Percentiles rank a stretch among this genome's conserved stretches.
Evolutionary conservation across 2,329 filamentous ascomycete species (phyloP).

Genomic region (Penicillium aurantiogriseum): DNA sequence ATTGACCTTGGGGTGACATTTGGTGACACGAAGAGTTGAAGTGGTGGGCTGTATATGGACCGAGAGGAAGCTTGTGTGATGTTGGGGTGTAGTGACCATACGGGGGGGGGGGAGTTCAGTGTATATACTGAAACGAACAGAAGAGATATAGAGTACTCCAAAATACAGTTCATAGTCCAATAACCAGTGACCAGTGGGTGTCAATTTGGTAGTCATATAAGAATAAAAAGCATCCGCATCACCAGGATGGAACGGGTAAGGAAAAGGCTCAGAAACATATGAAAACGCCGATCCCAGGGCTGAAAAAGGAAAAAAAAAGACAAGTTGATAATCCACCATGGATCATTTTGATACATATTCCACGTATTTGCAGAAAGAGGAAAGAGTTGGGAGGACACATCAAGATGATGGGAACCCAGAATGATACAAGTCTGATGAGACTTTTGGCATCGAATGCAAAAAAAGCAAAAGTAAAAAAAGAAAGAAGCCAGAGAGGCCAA

Average conservation of each 20-base stretch:
- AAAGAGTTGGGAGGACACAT: neutral
- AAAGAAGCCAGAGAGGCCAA: neutral
- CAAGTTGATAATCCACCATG: neutral
- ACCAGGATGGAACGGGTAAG: slow-evolving; percentile 11
- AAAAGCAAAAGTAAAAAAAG: neutral
- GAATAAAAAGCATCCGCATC: slow-evolving; percentile 10
- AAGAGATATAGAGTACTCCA: neutral
- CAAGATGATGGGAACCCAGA: neutral
- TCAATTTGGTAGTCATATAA: slow-evolving; percentile 16
- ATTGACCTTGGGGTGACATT: neutral
- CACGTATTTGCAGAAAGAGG: neutral
- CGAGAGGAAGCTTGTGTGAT: neutral
- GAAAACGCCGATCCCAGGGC: neutral
- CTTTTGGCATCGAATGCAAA: neutral
- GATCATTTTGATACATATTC: slow-evolving; percentile 5
- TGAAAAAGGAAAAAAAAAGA: neutral
- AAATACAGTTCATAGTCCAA: neutral
- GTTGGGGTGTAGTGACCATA: neutral
- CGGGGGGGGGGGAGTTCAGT: neutral
- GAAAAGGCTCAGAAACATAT: neutral
- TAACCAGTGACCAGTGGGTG: neutral
- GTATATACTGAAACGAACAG: neutral
- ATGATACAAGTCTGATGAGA: neutral
- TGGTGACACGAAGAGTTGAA: neutral
- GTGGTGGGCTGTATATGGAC: neutral